Percentiles rank a stretch among this genome's conserved stretches.
Evolutionary conservation across 1,284 basidiomycete genomes (phyloP).

Genomic region (Apiotrichum domesticum): DNA sequence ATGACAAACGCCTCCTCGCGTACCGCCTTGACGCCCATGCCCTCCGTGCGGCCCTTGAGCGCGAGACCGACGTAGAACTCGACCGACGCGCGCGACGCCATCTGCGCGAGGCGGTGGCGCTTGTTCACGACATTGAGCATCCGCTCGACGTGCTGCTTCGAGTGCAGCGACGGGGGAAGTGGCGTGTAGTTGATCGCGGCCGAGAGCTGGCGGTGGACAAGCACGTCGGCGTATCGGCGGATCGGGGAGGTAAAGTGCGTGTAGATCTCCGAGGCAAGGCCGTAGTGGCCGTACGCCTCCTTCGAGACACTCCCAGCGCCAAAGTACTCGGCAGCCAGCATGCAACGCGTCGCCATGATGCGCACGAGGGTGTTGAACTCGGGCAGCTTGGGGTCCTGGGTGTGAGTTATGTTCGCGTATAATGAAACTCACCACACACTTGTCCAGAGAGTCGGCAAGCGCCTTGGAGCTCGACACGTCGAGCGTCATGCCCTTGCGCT

Average conservation of each 20-base stretch:
- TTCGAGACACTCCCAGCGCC: constrained; percentile 87
- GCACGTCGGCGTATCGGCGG: constrained; percentile 88
- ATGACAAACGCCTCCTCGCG: constrained; percentile 92
- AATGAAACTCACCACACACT: constrained; percentile 64
- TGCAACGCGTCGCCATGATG: constrained; percentile 98
- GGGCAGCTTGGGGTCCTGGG: constrained; percentile 67
- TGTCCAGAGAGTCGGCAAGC: constrained; percentile 82
- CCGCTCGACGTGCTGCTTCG: constrained; percentile 81
- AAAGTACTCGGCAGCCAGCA: constrained; percentile 98
- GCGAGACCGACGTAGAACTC: constrained; percentile 97
- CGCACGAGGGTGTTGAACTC: constrained; percentile 96
- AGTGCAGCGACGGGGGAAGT: constrained; percentile 80
- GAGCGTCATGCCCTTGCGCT: constrained; percentile 75
- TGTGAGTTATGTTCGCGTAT: background rate
- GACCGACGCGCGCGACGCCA: constrained; percentile 89
- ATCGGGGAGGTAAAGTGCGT: constrained; percentile 97
- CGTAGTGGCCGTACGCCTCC: constrained; percentile 94
- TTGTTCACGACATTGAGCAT: constrained; percentile 80
- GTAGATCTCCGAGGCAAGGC: constrained; percentile 91
- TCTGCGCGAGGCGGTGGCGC: constrained; percentile 91
- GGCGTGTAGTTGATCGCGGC: constrained; percentile 81
- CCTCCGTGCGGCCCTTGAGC: constrained; percentile 61
- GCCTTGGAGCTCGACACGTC: constrained; percentile 90
- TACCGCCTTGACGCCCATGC: constrained; percentile 36
- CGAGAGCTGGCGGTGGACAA: constrained; percentile 88